Conservation (phyloP, 1,284 basidiomycete genomes). For the Trichosporon faecale region DNA sequence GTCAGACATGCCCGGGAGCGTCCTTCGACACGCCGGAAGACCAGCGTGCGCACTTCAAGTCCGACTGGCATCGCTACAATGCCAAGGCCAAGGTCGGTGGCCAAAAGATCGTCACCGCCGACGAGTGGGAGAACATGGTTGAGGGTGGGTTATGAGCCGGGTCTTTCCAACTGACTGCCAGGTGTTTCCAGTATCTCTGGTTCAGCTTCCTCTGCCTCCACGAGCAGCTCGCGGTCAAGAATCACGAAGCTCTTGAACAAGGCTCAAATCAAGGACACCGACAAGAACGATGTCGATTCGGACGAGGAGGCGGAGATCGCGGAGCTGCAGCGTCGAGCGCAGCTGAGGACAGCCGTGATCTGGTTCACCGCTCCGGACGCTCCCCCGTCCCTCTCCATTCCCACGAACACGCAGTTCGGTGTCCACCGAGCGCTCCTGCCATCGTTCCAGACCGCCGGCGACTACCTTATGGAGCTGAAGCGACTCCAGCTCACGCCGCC, state of each 20-base stretch:
- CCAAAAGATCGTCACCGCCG: constrained; percentile 62
- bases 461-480: constrained; percentile 56
- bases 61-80: constrained; percentile 98
- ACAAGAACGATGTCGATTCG: constrained; percentile 47
- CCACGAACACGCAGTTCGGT: constrained; percentile 74
- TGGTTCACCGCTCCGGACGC: constrained; percentile 75
- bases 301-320: constrained; percentile 49
- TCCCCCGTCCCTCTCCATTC: constrained; percentile 45
- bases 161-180: constrained; percentile 42
- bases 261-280: constrained; percentile 41
- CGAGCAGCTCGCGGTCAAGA: constrained; percentile 46
- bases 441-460: constrained; percentile 51
- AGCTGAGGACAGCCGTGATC: constrained; percentile 69
- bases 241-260: constrained; percentile 63
- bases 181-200: constrained; percentile 85
- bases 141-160: constrained; percentile 59
- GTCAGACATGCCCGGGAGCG: constrained; percentile 71
- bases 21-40: constrained; percentile 72
- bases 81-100: constrained; percentile 72
- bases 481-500: constrained; percentile 62
- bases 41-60: constrained; percentile 82
- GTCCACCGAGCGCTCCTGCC: constrained; percentile 76
- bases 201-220: constrained; percentile 69
- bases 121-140: constrained; percentile 69
- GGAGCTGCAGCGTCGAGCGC: constrained; percentile 47